These are phyloP conservation scores for Syzygium aqueum DNA, from an alignment of 345 rosid genomes.

Conservation along the genomic window DNA sequence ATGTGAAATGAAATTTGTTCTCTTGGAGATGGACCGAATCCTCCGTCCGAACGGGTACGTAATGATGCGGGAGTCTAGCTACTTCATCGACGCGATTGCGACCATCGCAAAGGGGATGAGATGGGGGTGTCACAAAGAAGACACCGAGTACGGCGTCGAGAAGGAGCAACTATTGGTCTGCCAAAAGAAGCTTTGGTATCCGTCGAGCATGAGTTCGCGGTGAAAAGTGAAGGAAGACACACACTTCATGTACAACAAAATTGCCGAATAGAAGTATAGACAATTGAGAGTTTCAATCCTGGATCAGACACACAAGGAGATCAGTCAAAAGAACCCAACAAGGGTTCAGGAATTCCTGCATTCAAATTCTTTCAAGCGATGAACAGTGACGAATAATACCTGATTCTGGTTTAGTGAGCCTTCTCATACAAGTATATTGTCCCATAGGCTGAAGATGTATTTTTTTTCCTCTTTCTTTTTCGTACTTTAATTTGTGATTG, in stretches of 20 bases:
- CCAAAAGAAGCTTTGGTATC: constrained; percentile 89
- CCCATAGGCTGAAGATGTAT: background rate
- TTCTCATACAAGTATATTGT: background rate
- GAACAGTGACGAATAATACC: background rate
- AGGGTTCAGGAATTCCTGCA: background rate
- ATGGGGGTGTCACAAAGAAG: constrained; percentile 80
- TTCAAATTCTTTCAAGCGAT: background rate
- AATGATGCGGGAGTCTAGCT: constrained; percentile 77
- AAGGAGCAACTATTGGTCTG: constrained; percentile 79
- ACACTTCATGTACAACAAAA: background rate
- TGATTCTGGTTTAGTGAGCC: background rate
- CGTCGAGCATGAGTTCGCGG: constrained; percentile 23
- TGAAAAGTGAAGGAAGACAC: background rate
- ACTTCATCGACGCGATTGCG: constrained; percentile 56
- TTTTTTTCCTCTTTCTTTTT: background rate
- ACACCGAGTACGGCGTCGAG: constrained; percentile 57
- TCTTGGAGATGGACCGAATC: constrained; percentile 90
- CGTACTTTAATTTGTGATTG: background rate
- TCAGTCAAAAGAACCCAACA: background rate
- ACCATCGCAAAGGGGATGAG: constrained; percentile 66
- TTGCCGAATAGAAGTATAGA: background rate
- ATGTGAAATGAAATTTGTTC: constrained; percentile 81
- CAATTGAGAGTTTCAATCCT: background rate
- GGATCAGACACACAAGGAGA: background rate
- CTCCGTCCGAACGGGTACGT: constrained; percentile 75